Base-by-base conservation (phyloP, 257 asterid genomes). In the Cordia subcordata region DNA sequence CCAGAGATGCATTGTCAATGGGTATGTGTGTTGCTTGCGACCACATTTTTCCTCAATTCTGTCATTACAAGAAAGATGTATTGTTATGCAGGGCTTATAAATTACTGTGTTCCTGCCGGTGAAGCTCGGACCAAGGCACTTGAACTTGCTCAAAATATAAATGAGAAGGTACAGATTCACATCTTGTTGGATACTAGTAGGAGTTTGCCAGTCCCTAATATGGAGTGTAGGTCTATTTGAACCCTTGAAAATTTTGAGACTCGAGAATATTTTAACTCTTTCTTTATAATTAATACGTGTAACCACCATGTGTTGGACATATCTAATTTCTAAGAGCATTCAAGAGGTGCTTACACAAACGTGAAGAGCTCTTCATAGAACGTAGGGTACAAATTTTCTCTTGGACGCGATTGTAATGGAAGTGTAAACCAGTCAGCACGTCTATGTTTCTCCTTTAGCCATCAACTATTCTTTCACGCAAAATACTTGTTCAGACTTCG, bases 31-130 rank as follows among this genome's bases (percentile, higher is more conserved):
- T 50, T 13, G 39, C 27, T 35, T 52, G 60, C 55, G 27, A 32
- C 27, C 11, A 45, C 0, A 15, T 40, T 6, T 5, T 13, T 40
- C 19, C 56, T 35, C 19, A 22, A 42, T 23, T 11, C 39, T 20
- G 54, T 49, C 23, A 15, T 45, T 46, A 55, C 61, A 40, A 38
- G 23, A 57, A 67, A 42, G 27, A 15, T 56, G 23, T 21, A 16
- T 58, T 67, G 44, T 54, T 21, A 60, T 72, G 61, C 85, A 91
- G 98, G 98, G 53, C 95, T 92, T 27, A 94, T 79, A 61, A 92
- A 92, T 78, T 68, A 82, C 81, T 84, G 95, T 62, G 98, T 88
- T 52, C 83, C 86, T 55, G 70, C 90, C 45, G 95, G 96, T 16
- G 81, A 79, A 74, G 96, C 94, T 71, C 93, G 61, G 38, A 40